A percentile compares a stretch with the other conserved stretches of the same genome.
Evolutionary conservation across 164 flowering plant species (phyloP).

Genomic region (Aristolochia californica): DNA sequence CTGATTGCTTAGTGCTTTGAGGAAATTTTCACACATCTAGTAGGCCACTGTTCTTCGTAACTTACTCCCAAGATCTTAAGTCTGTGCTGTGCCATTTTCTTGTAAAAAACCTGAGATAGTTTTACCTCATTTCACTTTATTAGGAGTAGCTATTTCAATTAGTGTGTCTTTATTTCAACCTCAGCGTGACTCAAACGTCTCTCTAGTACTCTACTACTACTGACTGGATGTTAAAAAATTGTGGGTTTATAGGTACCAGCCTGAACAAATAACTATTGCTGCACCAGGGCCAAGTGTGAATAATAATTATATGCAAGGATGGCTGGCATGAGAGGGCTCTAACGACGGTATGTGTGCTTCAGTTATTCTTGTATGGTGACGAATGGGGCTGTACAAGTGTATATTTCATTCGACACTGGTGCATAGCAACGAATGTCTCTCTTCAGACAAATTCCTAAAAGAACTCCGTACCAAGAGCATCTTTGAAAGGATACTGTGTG

Average conservation of each 20-base stretch:
- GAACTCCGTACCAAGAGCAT: not conserved
- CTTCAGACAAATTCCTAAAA: not conserved
- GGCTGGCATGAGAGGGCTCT: constrained; percentile 44
- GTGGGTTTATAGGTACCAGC: constrained; percentile 24
- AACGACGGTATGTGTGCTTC: not conserved
- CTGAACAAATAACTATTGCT: constrained; percentile 40
- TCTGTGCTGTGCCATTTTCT: too few species aligned
- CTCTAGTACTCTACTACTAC: too few species aligned
- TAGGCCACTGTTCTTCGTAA: too few species aligned
- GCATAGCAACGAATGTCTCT: too few species aligned
- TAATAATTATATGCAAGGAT: constrained; percentile 54
- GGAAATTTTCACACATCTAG: too few species aligned
- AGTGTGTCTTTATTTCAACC: too few species aligned
- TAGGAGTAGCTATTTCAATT: not conserved
- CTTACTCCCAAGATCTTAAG: too few species aligned
- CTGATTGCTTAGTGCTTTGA: too few species aligned
- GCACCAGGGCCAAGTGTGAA: constrained; percentile 64
- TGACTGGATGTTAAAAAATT: too few species aligned
- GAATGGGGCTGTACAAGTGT: not conserved
- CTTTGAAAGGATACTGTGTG: not conserved
- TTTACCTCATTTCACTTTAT: too few species aligned
- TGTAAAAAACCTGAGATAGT: too few species aligned
- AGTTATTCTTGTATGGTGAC: not conserved
- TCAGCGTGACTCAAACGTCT: not conserved
- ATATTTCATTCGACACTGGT: constrained; percentile 1